phyloP scores from a whole-genome alignment of 2,329 filamentous ascomycete genomes.

The Trichophyton verrucosum region DNA sequence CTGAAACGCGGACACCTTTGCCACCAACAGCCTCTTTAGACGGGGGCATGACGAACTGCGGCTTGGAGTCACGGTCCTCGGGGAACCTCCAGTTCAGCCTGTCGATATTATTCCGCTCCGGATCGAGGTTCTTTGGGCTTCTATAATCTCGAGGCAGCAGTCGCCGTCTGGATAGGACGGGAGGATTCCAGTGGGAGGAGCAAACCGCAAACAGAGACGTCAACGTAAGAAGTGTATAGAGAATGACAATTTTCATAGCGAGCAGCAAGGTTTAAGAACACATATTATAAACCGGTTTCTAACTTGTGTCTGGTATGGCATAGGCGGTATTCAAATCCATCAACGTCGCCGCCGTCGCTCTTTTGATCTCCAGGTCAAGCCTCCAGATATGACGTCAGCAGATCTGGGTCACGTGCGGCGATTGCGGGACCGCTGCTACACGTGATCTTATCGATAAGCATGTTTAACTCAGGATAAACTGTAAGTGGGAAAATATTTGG shows the following conservation, averaged over 20 bases:
- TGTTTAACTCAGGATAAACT: background rate
- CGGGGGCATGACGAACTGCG: background rate
- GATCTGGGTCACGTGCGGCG: background rate
- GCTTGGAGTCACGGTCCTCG: background rate
- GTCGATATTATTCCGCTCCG: background rate
- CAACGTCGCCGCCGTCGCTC: background rate
- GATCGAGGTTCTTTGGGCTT: slow-evolving; percentile 1
- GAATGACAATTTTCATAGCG: background rate
- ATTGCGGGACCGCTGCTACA: background rate
- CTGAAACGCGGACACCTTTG: slow-evolving; percentile 56
- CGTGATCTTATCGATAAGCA: slow-evolving; percentile 2
- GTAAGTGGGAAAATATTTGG: background rate
- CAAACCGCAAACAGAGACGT: background rate
- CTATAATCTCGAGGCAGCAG: background rate
- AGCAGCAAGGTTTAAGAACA: background rate
- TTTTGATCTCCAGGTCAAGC: background rate
- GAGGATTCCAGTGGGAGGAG: slow-evolving; percentile 6
- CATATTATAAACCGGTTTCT: background rate
- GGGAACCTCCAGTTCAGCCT: background rate
- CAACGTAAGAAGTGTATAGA: slow-evolving; percentile 2
- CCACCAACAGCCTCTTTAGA: slow-evolving; percentile 16
- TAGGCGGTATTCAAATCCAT: background rate
- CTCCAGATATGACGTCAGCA: background rate
- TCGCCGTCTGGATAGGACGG: background rate
- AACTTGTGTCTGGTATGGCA: background rate